Evolutionary conservation across 2,329 filamentous ascomycete genomes (phyloP).

Genomic region (Magnaporthiopsis rhizophila): DNA sequence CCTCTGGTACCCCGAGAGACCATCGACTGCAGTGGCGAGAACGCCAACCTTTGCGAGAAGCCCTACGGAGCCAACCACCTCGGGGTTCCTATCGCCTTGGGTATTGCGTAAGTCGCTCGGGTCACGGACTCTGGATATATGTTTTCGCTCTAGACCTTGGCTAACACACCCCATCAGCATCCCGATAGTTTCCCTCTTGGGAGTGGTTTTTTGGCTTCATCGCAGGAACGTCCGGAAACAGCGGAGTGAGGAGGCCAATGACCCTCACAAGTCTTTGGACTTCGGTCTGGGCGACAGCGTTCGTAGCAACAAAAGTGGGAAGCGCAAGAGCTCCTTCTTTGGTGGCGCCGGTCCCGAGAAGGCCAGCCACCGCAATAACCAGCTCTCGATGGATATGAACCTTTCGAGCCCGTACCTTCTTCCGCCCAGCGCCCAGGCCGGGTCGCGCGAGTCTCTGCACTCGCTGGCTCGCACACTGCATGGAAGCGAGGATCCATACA

Average conservation of each 20-base stretch:
- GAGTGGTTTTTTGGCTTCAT: constrained; percentile 69
- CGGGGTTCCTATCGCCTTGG: constrained; percentile 59
- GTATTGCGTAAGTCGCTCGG: constrained; percentile 54
- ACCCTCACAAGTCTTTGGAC: constrained; percentile 86
- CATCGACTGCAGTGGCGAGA: constrained; percentile 13
- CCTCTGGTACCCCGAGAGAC: constrained; percentile 8
- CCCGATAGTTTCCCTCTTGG: constrained; percentile 58
- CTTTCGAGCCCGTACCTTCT: constrained; percentile 84
- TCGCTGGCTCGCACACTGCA: constrained; percentile 72
- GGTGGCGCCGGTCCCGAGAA: constrained; percentile 48
- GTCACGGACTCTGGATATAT: neutral
- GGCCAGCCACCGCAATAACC: constrained; percentile 35
- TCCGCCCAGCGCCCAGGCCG: constrained; percentile 65
- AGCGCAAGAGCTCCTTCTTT: constrained; percentile 37
- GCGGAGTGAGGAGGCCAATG: constrained; percentile 68
- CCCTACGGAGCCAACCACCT: constrained; percentile 45
- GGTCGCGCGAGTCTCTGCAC: constrained; percentile 75
- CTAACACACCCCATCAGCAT: constrained; percentile 47
- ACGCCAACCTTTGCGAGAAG: constrained; percentile 49
- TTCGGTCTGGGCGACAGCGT: constrained; percentile 57
- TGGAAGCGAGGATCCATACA: constrained; percentile 77
- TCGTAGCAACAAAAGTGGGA: constrained; percentile 20
- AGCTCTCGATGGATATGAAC: constrained; percentile 66
- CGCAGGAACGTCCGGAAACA: constrained; percentile 67
- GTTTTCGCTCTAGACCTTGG: neutral